Conservation (phyloP, 2,329 filamentous ascomycete species). For the Penicillium sp. region DNA sequence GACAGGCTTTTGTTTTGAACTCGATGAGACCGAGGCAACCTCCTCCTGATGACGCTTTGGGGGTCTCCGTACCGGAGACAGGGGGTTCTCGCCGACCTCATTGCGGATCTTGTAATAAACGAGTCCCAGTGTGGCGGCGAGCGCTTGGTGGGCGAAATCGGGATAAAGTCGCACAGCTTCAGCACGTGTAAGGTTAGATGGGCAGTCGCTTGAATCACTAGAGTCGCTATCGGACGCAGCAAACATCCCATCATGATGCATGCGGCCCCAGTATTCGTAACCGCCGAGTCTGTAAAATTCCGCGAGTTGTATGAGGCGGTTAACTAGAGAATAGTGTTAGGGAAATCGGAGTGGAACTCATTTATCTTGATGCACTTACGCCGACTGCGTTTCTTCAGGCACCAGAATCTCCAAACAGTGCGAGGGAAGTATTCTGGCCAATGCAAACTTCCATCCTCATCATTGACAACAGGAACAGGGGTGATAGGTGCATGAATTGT, state of each 20-base stretch:
- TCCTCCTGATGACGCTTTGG: constrained; percentile 45
- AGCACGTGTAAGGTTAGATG: constrained; percentile 39
- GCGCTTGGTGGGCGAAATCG: constrained; percentile 46
- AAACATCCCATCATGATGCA: constrained; percentile 37
- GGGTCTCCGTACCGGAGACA: constrained; percentile 33
- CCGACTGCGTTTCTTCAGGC: constrained; percentile 46
- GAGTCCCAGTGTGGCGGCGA: constrained; percentile 46
- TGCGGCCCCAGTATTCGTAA: constrained; percentile 45
- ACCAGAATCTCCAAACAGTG: constrained; percentile 49
- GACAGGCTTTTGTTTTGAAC: constrained; percentile 40
- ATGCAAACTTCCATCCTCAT: constrained; percentile 40
- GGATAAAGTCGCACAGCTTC: constrained; percentile 43
- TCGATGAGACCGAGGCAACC: constrained; percentile 34
- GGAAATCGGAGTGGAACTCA: background rate
- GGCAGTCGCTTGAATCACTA: constrained; percentile 44
- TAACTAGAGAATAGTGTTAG: constrained; percentile 35
- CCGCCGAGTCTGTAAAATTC: constrained; percentile 48
- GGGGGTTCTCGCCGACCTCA: constrained; percentile 42
- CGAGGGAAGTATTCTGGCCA: constrained; percentile 46
- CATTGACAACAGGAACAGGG: constrained; percentile 39
- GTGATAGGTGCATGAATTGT: constrained; percentile 45
- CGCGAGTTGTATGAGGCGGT: constrained; percentile 44
- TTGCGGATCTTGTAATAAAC: constrained; percentile 49
- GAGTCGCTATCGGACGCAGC: constrained; percentile 42
- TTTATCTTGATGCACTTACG: constrained; percentile 35